phyloP scores from a whole-genome alignment of 1,139 yeast species.

The Yamadazyma oceani region DNA sequence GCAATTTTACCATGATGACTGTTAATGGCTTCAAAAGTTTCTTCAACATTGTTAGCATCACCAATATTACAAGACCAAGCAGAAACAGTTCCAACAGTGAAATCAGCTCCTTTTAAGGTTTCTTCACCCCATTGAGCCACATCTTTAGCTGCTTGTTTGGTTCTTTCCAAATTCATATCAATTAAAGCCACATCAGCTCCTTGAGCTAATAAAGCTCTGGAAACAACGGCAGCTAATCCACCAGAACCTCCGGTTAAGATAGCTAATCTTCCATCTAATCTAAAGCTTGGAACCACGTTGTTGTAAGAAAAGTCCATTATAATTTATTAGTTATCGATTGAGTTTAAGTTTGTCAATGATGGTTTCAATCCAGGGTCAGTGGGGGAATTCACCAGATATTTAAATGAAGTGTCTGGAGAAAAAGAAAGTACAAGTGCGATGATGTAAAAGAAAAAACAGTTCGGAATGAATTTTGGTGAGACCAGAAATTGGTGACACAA shows the following conservation, averaged over 20 bases:
- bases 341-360: neutral
- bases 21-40: constrained; percentile 50
- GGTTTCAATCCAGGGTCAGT: neutral
- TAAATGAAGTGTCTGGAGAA: constrained; percentile 2
- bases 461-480: constrained; percentile 3
- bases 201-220: constrained; percentile 67
- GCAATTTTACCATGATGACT: constrained; percentile 61
- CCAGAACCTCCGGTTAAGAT: constrained; percentile 84
- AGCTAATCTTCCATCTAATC: constrained; percentile 71
- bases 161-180: constrained; percentile 64
- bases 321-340: constrained; percentile 16
- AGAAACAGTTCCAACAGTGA: constrained; percentile 50
- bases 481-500: neutral
- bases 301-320: constrained; percentile 36
- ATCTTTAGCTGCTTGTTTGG: constrained; percentile 61
- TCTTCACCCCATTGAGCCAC: constrained; percentile 55
- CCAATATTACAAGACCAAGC: constrained; percentile 81
- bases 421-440: constrained; percentile 2
- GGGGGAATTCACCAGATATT: neutral
- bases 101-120: constrained; percentile 40
- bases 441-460: constrained; percentile 2
- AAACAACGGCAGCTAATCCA: constrained; percentile 68
- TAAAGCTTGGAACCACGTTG: constrained; percentile 53
- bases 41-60: constrained; percentile 60
- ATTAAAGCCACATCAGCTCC: constrained; percentile 76